A percentile compares a stretch with the other conserved stretches of the same genome.
Evolutionary conservation across 139 green algal genomes (phyloP).

Genomic region (Tetradesmus obliquus): DNA sequence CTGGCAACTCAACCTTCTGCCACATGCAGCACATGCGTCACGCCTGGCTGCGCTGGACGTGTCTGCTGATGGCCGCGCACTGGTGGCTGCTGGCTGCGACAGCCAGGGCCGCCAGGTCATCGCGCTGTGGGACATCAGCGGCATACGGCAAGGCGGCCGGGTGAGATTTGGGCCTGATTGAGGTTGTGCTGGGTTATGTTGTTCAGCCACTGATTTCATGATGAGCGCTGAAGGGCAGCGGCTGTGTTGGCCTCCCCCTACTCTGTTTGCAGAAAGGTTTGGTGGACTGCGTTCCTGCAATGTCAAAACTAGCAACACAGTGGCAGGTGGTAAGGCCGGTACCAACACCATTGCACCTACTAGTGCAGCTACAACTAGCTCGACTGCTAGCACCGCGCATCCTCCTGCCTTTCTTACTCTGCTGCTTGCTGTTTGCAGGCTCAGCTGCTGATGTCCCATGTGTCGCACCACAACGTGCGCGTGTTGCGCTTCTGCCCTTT

Average conservation of each 20-base stretch:
- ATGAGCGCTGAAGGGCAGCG: too few species aligned
- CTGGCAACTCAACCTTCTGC: not conserved
- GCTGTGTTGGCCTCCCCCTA: too few species aligned
- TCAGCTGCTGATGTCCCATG: not conserved
- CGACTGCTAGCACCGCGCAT: not conserved
- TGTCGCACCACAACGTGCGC: slow-evolving; percentile 80
- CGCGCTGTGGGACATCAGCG: slow-evolving; percentile 79
- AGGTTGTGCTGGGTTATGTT: not conserved
- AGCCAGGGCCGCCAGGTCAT: slow-evolving; percentile 71
- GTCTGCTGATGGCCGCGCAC: slow-evolving; percentile 67
- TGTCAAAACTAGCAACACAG: not conserved
- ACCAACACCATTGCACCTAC: not conserved
- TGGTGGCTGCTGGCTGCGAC: slow-evolving; percentile 80
- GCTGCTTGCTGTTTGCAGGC: not conserved
- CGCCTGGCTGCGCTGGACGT: slow-evolving; percentile 77
- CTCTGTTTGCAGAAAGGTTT: too few species aligned
- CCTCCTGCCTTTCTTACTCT: not conserved
- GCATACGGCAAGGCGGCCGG: slow-evolving; percentile 34
- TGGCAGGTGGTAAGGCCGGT: not conserved
- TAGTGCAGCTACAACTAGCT: not conserved
- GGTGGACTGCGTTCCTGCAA: too few species aligned
- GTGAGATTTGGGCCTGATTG: not conserved
- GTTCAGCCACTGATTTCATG: not conserved
- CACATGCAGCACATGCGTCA: slow-evolving; percentile 64
- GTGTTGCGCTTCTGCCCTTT: slow-evolving; percentile 71